Base-by-base conservation (phyloP, 768 basidiomycete species). In the Leccinum disarticulatum region DNA sequence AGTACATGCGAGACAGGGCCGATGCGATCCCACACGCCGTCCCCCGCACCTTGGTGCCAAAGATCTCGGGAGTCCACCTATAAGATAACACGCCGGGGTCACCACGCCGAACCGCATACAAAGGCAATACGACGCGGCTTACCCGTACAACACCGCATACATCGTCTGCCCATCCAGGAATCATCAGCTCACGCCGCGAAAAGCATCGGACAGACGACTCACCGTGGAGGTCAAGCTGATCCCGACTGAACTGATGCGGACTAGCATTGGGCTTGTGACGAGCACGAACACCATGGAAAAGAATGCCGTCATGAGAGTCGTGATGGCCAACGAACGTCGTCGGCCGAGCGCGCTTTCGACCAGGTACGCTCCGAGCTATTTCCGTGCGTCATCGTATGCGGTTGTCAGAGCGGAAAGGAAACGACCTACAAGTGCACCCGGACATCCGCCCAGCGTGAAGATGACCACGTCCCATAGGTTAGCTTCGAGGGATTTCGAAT, bases 1-100 rank as follows among this genome's bases (percentile, higher is more conserved):
- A 17, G 54, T 68, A 93, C 87, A 95, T 85, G 72, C 94, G 80
- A 2, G 90, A 93, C 1, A 95, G 73, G 10, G 92, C 93, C 3
- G 91, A 92, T 0, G 93, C 93, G 55, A 91, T 88, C 1, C 93
- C 93, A 67, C 90, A 88, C 0, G 93, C 94, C 1, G 93, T 93
- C 28, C 94, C 93, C 52, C 93, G 85, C 3, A 94, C 89, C 77
- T 86, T 85, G 1, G 91, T 92, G 0, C 83, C 86, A 67, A 95
- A 95, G 14, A 93, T 88, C 73, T 92, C 90, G 3, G 93, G 93
- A 0, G 93, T 93, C 88, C 91, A 91, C 4, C 80, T 79, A 22
- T 27, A 8, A 15, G 1, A 41, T 41, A 14, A 10, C 2, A 28
- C 6, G 3, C 30, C 3, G 1, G 11, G 25, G 19, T 48, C 47